These are phyloP conservation scores for Cephaloascus albidus DNA, from an alignment of 805 yeast species.

Conservation along the genomic window DNA sequence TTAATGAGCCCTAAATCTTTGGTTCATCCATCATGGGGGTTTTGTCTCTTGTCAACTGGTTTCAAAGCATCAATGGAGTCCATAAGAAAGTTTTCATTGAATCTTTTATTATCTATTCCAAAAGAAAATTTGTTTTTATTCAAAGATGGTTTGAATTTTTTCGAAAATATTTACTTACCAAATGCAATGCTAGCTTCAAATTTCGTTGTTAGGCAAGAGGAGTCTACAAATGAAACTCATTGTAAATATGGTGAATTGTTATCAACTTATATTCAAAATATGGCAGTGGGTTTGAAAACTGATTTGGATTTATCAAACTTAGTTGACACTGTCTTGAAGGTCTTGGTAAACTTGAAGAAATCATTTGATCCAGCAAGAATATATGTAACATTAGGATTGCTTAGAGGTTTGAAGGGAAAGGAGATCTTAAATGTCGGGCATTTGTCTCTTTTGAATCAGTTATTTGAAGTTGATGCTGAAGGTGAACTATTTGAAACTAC, in stretches of 20 bases:
- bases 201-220: conserved; percentile 32
- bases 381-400: conserved; percentile 47
- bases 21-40: conserved; percentile 64
- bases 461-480: conserved; percentile 33
- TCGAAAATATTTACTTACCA: conserved; percentile 41
- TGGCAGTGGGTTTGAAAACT: conserved; percentile 18
- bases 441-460: conserved; percentile 15
- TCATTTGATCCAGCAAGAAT: conserved; percentile 67
- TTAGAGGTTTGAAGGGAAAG: conserved; percentile 33
- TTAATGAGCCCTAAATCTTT: conserved; percentile 39
- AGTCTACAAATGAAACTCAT: conserved; percentile 14
- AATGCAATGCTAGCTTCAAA: conserved; percentile 56
- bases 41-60: conserved; percentile 68
- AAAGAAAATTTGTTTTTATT: conserved; percentile 27
- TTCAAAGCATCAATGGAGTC: conserved; percentile 70
- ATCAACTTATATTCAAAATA: conserved; percentile 30
- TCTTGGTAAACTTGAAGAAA: conserved; percentile 36
- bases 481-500: conserved; percentile 43
- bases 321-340: conserved; percentile 24
- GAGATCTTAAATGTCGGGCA: conserved; percentile 13
- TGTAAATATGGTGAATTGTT: conserved; percentile 57
- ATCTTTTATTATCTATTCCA: conserved; percentile 45
- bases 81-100: conserved; percentile 55
- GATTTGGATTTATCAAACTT: conserved; percentile 16
- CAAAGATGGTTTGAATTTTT: conserved; percentile 29